Evolutionary conservation across 2,329 filamentous ascomycete genomes (phyloP).

Genomic region (Colletotrichum truncatum): DNA sequence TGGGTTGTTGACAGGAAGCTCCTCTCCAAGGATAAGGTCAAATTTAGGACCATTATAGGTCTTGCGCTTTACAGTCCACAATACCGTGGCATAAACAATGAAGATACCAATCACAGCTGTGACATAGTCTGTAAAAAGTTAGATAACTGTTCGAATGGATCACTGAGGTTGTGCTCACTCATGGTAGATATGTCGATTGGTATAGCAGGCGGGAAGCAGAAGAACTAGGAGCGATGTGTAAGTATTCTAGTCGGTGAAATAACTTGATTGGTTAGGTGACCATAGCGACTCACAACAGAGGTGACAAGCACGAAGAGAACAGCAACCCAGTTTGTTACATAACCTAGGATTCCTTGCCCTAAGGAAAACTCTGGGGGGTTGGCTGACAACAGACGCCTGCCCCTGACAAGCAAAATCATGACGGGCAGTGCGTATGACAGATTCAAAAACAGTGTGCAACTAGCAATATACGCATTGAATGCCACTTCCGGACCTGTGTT

Average conservation of each 20-base stretch:
- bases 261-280: no score
- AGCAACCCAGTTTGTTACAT: not conserved
- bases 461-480: constrained; percentile 56
- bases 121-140: constrained; percentile 3
- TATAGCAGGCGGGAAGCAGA: constrained; percentile 20
- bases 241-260: not conserved
- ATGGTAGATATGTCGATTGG: constrained; percentile 11
- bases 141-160: not conserved
- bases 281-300: constrained; percentile 12
- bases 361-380: constrained; percentile 4
- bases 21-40: constrained; percentile 13
- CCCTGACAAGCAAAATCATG: constrained; percentile 46
- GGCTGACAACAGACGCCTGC: constrained; percentile 39
- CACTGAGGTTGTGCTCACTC: not conserved
- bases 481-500: constrained; percentile 48
- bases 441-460: constrained; percentile 55
- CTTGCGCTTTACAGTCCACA: constrained; percentile 1
- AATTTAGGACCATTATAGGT: constrained; percentile 14
- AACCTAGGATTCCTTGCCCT: not conserved
- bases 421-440: constrained; percentile 55
- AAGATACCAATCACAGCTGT: constrained; percentile 10
- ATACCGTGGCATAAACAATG: not conserved
- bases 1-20: not conserved
- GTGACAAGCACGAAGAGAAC: constrained; percentile 15
- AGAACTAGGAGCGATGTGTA: not conserved